Conservation (phyloP, 2,329 filamentous ascomycete genomes). For the Cladosporium cucumerinum region DNA sequence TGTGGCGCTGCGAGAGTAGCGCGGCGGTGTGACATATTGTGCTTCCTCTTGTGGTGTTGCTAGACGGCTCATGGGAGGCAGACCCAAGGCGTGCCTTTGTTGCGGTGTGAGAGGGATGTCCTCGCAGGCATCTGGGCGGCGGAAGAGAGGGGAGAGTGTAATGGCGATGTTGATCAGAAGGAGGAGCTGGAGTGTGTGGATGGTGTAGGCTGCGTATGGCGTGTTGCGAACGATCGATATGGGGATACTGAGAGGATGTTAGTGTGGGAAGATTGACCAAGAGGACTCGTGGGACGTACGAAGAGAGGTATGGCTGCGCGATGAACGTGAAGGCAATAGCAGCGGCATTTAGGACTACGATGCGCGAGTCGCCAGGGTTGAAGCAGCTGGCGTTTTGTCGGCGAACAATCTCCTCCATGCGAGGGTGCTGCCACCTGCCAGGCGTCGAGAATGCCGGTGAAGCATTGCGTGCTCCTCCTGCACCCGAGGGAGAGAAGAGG, state of each 20-base stretch:
- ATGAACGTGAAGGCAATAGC: constrained; percentile 53
- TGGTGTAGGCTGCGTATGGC: constrained; percentile 39
- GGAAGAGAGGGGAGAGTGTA: constrained; percentile 69
- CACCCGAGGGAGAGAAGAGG: background rate
- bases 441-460: constrained; percentile 30
- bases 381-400: constrained; percentile 78
- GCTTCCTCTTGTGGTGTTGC: constrained; percentile 65
- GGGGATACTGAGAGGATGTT: constrained; percentile 5
- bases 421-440: constrained; percentile 88
- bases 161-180: constrained; percentile 61
- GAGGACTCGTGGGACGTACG: constrained; percentile 21
- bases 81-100: constrained; percentile 79
- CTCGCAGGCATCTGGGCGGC: constrained; percentile 69
- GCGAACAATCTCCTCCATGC: constrained; percentile 78
- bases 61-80: constrained; percentile 63
- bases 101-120: constrained; percentile 90
- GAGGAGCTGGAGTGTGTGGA: constrained; percentile 54
- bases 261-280: background rate
- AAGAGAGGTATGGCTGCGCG: constrained; percentile 37
- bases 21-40: constrained; percentile 78
- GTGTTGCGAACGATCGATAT: constrained; percentile 6
- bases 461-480: constrained; percentile 10
- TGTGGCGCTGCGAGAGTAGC: constrained; percentile 73
- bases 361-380: constrained; percentile 69
- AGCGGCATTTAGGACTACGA: constrained; percentile 64